Percentiles rank a stretch among this genome's conserved stretches.
Conservation (phyloP, 768 basidiomycete species). For the Tephrocybe sp. region DNA sequence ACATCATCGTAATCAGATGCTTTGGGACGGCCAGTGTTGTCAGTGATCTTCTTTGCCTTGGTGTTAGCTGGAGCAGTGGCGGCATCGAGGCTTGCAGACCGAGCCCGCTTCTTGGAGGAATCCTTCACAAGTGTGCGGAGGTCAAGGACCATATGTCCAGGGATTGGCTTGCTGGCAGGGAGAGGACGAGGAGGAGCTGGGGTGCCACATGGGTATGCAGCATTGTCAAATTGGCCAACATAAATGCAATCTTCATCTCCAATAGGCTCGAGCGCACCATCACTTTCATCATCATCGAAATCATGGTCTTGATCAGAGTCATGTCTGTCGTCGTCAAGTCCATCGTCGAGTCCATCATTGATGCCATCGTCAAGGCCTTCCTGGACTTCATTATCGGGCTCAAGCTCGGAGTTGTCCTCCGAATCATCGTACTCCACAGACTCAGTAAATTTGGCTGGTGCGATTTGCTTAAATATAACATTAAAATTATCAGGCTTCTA, state of each 20-base stretch:
- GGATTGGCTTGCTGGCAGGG: background rate
- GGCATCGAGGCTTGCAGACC: background rate
- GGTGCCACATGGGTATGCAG: background rate
- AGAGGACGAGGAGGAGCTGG: background rate
- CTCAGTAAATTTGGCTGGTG: too few species aligned
- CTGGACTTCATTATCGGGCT: too few species aligned
- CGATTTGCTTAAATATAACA: background rate
- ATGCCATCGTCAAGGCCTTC: too few species aligned
- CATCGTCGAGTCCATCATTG: background rate
- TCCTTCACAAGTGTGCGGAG: background rate
- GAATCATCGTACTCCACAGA: too few species aligned
- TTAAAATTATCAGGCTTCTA: background rate
- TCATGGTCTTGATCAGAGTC: too few species aligned
- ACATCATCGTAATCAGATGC: constrained; percentile 14
- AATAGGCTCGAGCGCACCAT: too few species aligned
- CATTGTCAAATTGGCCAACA: background rate
- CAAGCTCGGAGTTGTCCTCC: too few species aligned
- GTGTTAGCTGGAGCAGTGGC: background rate
- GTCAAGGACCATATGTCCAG: background rate
- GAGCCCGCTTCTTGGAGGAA: background rate
- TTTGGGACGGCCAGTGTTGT: constrained; percentile 10
- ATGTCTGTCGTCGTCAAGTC: background rate
- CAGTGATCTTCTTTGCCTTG: background rate
- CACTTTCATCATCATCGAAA: too few species aligned
- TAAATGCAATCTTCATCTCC: background rate